These are phyloP conservation scores for Capsella rubella DNA, from an alignment of 441 rosid genomes.

Conservation along the genomic window DNA sequence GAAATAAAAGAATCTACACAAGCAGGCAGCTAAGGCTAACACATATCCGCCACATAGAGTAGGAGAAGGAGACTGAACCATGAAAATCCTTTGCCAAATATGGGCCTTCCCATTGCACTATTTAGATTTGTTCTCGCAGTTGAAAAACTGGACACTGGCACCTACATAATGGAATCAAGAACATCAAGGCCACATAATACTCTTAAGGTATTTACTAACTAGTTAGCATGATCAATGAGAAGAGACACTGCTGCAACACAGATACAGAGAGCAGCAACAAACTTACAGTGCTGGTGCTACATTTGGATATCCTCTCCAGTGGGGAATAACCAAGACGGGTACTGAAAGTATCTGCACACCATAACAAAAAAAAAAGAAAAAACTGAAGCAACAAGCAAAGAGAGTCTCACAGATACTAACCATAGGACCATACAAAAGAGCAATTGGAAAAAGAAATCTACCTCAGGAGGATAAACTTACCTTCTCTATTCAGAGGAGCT, in stretches of 20 bases:
- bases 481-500: slow-evolving; percentile 50
- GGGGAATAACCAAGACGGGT: slow-evolving; percentile 40
- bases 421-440: background rate
- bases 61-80: slow-evolving; percentile 19
- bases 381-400: slow-evolving; percentile 11
- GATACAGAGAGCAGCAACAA: background rate
- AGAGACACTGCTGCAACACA: background rate
- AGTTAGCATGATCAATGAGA: background rate
- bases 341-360: slow-evolving; percentile 57
- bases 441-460: background rate
- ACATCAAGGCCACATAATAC: slow-evolving; percentile 6
- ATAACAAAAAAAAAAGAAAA: slow-evolving; percentile 4
- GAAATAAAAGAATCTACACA: background rate
- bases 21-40: slow-evolving; percentile 11
- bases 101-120: slow-evolving; percentile 48
- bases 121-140: slow-evolving; percentile 44
- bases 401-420: slow-evolving; percentile 12
- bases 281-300: slow-evolving; percentile 60
- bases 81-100: slow-evolving; percentile 33
- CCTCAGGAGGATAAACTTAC: slow-evolving; percentile 42
- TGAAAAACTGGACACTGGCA: slow-evolving; percentile 43
- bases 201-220: background rate
- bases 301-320: slow-evolving; percentile 49
- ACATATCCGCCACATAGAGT: background rate
- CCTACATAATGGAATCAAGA: slow-evolving; percentile 46